Base-by-base conservation (phyloP, 176 grass and related monocot species). In the Echinochloa phyllopogon region DNA sequence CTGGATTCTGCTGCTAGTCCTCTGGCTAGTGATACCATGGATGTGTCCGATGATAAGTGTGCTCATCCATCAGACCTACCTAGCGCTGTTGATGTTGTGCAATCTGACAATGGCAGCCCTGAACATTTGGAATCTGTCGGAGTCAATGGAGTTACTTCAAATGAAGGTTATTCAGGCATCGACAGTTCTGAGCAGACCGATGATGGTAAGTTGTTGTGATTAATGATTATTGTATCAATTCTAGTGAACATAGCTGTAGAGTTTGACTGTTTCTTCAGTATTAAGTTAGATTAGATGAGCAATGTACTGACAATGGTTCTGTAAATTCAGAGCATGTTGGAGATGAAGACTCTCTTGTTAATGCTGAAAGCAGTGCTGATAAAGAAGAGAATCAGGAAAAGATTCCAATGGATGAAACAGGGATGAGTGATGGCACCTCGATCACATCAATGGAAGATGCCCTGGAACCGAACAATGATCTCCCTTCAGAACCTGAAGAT, bases 381-480 rank as follows among this genome's bases (percentile, higher is more conserved):
- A 58, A 85, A 69, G 3, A 79, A 57, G 88, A 86, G 58, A 82
- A 57, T 29, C 81, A 82, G 63, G 48, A 90, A 58, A 67, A 20
- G 50, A 72, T 61, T 65, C 63, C 36, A 12, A 57, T 27, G 44
- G 68, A 68, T 37, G 89, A 84, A 59, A 75, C 86, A 47, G 76
- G 12, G 24, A 65, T 43, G 25, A 88, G 86, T 76, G 80, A 94
- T 56, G 44, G 47, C 49, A 75, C 58, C 51, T 85, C 88, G 1
- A 69, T 87, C 62, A 59, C 81, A 63, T 85, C 87, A 0, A 82
- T 85, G 67, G 83, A 89, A 84, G 76, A 82, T 69, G 24, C 33
- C 14, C 38, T 60, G 56, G 74, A 90, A 39, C 63, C 53, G 6
- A 89, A 87, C 69, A 59, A 70, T 75, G 70, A 21, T 60, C 52